Evolutionary conservation across 139 green algal genomes (phyloP).

Genomic region (Chlorella sorokiniana): DNA sequence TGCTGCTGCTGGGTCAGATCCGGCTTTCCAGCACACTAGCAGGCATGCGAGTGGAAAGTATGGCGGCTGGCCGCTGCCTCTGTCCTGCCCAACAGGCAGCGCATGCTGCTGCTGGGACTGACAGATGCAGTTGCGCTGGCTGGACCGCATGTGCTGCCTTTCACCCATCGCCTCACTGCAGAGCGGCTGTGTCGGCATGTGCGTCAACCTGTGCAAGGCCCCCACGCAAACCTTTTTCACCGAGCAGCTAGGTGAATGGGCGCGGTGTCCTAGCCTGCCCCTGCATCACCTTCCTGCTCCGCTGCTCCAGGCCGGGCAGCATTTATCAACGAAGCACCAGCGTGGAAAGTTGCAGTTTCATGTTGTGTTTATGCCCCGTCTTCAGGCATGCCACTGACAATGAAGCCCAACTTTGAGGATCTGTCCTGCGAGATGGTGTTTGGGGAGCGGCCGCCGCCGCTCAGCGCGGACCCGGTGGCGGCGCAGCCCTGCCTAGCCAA

Average conservation of each 20-base stretch:
- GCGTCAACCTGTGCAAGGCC: conserved; percentile 84
- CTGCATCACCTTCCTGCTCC: not conserved
- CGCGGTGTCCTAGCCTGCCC: not conserved
- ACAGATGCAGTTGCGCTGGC: no score
- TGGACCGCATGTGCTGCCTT: no score
- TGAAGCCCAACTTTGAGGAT: conserved; percentile 74
- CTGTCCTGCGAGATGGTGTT: conserved; percentile 76
- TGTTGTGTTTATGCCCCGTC: no score
- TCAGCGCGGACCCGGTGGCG: conserved; percentile 63
- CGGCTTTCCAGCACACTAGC: no score
- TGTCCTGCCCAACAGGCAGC: no score
- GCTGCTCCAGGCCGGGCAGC: not conserved
- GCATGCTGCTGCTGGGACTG: no score
- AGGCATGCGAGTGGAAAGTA: no score
- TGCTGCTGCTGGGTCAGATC: no score
- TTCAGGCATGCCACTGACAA: conserved; percentile 88
- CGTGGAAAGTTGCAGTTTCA: no score
- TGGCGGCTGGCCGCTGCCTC: no score
- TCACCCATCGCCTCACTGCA: conserved; percentile 34
- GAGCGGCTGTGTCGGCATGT: conserved; percentile 79
- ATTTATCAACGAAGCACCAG: no score
- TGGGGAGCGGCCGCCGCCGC: conserved; percentile 60
- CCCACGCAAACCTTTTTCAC: conserved; percentile 81
- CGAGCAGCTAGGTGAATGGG: conserved; percentile 64
- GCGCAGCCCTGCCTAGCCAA: conserved; percentile 51